These are phyloP conservation scores for Chrysosporium queenslandicum DNA, from an alignment of 2,329 filamentous ascomycete species.

Conservation along the genomic window DNA sequence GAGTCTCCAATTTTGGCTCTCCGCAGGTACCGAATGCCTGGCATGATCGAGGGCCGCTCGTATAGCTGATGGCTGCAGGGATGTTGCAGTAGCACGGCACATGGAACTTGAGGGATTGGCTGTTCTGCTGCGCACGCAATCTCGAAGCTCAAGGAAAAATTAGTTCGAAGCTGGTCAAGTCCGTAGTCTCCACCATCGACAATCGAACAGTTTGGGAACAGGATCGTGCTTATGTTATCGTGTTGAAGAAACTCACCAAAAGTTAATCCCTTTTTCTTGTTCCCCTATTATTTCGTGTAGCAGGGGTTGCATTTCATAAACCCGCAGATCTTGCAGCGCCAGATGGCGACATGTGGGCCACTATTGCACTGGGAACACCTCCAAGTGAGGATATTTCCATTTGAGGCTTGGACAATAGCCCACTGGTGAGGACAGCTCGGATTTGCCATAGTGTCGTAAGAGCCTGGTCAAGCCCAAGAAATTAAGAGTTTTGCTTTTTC, in stretches of 20 bases:
- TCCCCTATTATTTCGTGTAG: conserved; percentile 22
- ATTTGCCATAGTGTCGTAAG: conserved; percentile 11
- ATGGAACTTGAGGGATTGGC: conserved; percentile 6
- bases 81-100: conserved; percentile 9
- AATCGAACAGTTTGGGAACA: neutral
- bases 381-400: conserved; percentile 37
- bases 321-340: conserved; percentile 36
- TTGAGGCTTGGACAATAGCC: conserved; percentile 32
- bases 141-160: neutral
- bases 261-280: neutral
- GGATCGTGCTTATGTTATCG: neutral
- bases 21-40: neutral
- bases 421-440: conserved; percentile 16
- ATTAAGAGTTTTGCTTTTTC: neutral
- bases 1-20: neutral
- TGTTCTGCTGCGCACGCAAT: neutral
- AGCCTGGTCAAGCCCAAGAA: neutral
- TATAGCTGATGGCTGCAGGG: neutral
- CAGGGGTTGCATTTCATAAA: conserved; percentile 35
- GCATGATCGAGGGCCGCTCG: neutral
- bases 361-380: conserved; percentile 36
- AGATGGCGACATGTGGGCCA: conserved; percentile 35
- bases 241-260: conserved; percentile 1
- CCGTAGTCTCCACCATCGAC: neutral
- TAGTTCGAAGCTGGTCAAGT: neutral